phyloP scores from a whole-genome alignment of 2,329 filamentous ascomycete species.

The Hansfordia pulvinata region DNA sequence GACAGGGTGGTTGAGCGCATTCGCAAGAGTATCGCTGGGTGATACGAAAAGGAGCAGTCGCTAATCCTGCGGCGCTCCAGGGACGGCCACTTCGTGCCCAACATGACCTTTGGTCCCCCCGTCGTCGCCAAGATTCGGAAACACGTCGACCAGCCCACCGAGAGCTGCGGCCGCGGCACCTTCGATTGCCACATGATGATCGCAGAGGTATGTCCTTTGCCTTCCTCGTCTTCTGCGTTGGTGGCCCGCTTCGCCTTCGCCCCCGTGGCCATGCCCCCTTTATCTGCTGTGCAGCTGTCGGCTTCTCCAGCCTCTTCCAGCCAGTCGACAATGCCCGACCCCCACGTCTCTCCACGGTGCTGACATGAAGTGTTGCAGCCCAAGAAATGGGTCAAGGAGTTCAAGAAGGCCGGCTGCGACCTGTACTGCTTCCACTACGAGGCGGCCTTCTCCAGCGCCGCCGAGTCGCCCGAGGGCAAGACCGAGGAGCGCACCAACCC shows the following conservation, averaged over 20 bases:
- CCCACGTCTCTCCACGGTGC: background rate
- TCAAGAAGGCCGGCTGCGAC: slow-evolving; percentile 87
- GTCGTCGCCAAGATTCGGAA: slow-evolving; percentile 88
- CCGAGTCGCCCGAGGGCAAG: slow-evolving; percentile 60
- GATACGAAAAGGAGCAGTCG: slow-evolving; percentile 2
- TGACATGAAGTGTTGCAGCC: slow-evolving; percentile 40
- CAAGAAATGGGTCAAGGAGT: slow-evolving; percentile 95
- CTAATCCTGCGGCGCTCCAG: slow-evolving; percentile 25
- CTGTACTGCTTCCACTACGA: slow-evolving; percentile 99
- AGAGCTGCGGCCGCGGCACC: slow-evolving; percentile 66
- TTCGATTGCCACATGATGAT: slow-evolving; percentile 99
- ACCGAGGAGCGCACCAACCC: slow-evolving; percentile 66
- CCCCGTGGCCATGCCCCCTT: too few species aligned
- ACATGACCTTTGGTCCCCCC: slow-evolving; percentile 91
- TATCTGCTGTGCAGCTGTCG: too few species aligned
- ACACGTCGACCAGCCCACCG: slow-evolving; percentile 64
- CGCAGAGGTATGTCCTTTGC: slow-evolving; percentile 59
- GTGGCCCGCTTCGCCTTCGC: background rate
- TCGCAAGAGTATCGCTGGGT: too few species aligned
- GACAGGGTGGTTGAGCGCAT: too few species aligned
- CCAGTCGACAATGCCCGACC: background rate
- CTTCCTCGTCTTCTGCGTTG: background rate
- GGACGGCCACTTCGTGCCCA: slow-evolving; percentile 98
- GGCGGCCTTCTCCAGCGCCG: slow-evolving; percentile 78
- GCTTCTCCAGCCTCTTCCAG: too few species aligned